These are phyloP conservation scores for Balamuthia mandrillaris DNA, from an alignment of 208 protist species.

Conservation along the genomic window DNA sequence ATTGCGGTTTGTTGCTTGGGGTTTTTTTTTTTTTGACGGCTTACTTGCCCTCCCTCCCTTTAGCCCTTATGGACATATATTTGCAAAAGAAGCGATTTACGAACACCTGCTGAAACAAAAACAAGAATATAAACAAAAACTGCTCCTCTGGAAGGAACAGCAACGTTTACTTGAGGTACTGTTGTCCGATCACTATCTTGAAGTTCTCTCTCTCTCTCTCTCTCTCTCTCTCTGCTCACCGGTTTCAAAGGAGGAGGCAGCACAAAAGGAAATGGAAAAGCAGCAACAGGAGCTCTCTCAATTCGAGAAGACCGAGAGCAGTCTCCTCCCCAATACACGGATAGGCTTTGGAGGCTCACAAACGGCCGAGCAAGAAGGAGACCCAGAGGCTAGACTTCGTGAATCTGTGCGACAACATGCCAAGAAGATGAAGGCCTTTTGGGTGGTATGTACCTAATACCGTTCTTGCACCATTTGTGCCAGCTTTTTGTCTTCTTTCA, in stretches of 20 bases:
- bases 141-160: background rate
- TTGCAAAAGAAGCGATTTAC: background rate
- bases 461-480: too few relatives aligned
- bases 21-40: background rate
- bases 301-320: background rate
- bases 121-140: background rate
- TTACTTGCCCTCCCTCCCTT: background rate
- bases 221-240: background rate
- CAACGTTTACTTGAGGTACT: background rate
- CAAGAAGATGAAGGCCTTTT: background rate
- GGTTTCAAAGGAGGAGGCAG: background rate
- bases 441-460: too few relatives aligned
- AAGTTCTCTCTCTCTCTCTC: background rate
- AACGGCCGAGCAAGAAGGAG: background rate
- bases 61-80: background rate
- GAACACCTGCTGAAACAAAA: constrained; percentile 1
- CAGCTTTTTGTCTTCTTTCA: too few relatives aligned
- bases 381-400: background rate
- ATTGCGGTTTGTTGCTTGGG: background rate
- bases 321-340: too few relatives aligned
- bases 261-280: background rate
- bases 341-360: background rate
- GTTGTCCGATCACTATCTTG: background rate
- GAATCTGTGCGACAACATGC: background rate
- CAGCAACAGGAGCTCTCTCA: background rate